Evolutionary conservation across 768 basidiomycete genomes (phyloP).

Genomic region (Mycena polygramma): DNA sequence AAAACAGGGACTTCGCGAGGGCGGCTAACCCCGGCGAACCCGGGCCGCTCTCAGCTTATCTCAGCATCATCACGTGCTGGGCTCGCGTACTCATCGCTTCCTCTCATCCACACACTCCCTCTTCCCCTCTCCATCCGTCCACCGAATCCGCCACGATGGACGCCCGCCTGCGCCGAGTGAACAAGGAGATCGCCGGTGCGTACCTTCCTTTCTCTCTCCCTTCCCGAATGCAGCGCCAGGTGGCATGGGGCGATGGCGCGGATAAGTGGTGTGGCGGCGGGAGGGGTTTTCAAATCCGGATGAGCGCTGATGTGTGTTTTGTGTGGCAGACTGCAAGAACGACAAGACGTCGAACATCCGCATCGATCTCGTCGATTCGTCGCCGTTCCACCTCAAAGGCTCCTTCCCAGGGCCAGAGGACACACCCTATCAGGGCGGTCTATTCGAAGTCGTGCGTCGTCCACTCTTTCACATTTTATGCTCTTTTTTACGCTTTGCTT

Average conservation of each 20-base stretch:
- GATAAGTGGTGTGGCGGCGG: too few relatives aligned
- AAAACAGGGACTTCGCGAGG: too few relatives aligned
- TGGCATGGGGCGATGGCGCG: background rate
- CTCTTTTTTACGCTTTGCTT: background rate
- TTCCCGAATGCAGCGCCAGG: background rate
- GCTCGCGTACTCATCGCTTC: background rate
- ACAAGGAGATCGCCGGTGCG: constrained; percentile 92
- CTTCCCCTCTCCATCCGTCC: background rate
- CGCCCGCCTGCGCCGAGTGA: constrained; percentile 89
- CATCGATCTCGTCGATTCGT: constrained; percentile 90
- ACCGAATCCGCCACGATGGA: constrained; percentile 65
- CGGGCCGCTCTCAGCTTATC: too few relatives aligned
- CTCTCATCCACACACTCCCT: too few relatives aligned
- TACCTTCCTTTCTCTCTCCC: constrained; percentile 5
- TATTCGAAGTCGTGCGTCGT: constrained; percentile 87
- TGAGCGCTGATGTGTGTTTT: background rate
- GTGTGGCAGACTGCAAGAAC: constrained; percentile 86
- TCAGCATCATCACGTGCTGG: too few relatives aligned
- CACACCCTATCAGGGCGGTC: constrained; percentile 94
- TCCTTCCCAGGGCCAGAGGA: constrained; percentile 93
- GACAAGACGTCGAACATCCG: constrained; percentile 90
- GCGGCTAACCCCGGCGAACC: too few relatives aligned
- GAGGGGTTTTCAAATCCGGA: too few relatives aligned
- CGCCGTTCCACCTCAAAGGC: constrained; percentile 92
- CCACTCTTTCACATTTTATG: background rate